These are phyloP conservation scores for Pythium dissimile DNA, from an alignment of 352 stramenopile species.

Conservation along the genomic window DNA sequence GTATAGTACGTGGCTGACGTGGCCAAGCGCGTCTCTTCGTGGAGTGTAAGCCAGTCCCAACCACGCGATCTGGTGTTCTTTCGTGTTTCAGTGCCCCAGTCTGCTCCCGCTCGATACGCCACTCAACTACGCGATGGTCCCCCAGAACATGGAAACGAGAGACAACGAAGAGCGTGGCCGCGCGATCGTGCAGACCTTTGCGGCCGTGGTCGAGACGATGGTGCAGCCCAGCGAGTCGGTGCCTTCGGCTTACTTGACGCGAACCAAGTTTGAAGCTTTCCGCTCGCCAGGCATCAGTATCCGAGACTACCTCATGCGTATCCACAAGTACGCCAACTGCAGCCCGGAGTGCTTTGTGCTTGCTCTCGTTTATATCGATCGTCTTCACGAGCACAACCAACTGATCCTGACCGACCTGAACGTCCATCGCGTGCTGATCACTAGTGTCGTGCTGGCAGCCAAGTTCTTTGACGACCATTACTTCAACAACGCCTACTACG, in stretches of 20 bases:
- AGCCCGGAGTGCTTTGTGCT: conserved; percentile 99
- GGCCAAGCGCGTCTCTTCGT: conserved; percentile 9
- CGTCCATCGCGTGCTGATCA: conserved; percentile 98
- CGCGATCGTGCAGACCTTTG: conserved; percentile 78
- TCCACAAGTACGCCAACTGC: conserved; percentile 98
- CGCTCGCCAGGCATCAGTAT: conserved; percentile 79
- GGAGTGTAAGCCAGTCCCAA: background rate
- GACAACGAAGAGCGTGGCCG: conserved; percentile 71
- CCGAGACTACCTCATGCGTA: conserved; percentile 83
- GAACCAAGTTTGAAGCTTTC: conserved; percentile 86
- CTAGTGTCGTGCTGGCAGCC: conserved; percentile 94
- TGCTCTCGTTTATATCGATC: conserved; percentile 99
- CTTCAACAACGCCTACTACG: conserved; percentile 99
- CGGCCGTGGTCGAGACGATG: conserved; percentile 77
- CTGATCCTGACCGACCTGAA: conserved; percentile 97
- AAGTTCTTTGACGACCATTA: conserved; percentile 99
- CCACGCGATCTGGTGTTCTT: background rate
- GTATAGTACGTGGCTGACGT: background rate
- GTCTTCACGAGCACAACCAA: conserved; percentile 95
- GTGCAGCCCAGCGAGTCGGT: conserved; percentile 61
- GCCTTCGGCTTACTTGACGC: conserved; percentile 48
- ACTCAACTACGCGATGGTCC: background rate
- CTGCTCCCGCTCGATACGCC: background rate
- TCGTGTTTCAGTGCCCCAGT: background rate
- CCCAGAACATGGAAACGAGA: conserved; percentile 32